Conservation (phyloP, 2,329 filamentous ascomycete genomes). For the Diaporthe sp. region DNA sequence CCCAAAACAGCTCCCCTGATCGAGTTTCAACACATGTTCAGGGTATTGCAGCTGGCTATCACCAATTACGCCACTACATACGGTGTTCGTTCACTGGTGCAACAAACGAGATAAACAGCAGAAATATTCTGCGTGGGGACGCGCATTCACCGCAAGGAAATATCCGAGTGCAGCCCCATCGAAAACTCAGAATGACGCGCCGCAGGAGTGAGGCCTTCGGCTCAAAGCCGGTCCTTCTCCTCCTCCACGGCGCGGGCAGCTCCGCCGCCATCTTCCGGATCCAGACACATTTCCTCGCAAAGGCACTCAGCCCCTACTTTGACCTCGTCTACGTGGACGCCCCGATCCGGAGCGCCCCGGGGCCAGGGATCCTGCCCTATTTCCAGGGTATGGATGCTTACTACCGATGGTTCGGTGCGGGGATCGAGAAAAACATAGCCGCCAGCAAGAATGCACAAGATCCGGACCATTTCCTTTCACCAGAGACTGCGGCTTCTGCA, state of each 20-base stretch:
- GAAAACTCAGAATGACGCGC: background rate
- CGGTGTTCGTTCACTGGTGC: background rate
- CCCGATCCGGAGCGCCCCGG: conserved; percentile 47
- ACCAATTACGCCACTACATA: background rate
- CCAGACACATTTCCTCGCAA: conserved; percentile 52
- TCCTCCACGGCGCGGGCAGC: conserved; percentile 57
- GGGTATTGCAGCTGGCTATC: background rate
- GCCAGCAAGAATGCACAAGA: background rate
- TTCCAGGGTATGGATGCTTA: conserved; percentile 53
- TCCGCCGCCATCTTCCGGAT: conserved; percentile 53
- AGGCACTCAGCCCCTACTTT: conserved; percentile 50
- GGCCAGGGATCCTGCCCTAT: conserved; percentile 53
- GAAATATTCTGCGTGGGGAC: background rate
- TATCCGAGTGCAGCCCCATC: background rate
- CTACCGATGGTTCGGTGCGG: conserved; percentile 50
- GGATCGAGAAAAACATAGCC: background rate
- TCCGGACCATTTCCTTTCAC: conserved; percentile 2
- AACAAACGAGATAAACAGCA: background rate
- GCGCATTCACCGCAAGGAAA: background rate
- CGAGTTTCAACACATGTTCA: background rate
- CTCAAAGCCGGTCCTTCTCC: conserved; percentile 46
- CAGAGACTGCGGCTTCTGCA: background rate
- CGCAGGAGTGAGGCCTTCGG: conserved; percentile 13
- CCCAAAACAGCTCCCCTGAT: background rate
- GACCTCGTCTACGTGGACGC: conserved; percentile 53